These are phyloP conservation scores for Ophiostoma montium DNA, from an alignment of 2,329 filamentous ascomycete species.

Conservation along the genomic window DNA sequence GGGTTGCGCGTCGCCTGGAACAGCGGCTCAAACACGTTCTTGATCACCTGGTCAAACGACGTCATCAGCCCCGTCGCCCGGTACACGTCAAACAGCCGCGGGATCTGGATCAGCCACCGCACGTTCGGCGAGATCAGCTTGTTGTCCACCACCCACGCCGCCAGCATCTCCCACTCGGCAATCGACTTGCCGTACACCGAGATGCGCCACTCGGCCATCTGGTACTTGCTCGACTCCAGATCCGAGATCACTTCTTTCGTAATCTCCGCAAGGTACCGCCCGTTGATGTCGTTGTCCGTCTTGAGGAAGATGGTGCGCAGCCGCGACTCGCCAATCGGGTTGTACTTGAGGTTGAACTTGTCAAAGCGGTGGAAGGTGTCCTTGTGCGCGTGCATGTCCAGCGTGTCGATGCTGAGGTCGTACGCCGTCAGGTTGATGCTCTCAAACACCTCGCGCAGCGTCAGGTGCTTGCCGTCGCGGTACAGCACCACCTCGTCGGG, in stretches of 20 bases:
- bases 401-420: slow-evolving; percentile 91
- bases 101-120: slow-evolving; percentile 91
- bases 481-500: slow-evolving; percentile 88
- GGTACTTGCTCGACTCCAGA: slow-evolving; percentile 96
- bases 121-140: slow-evolving; percentile 97
- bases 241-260: slow-evolving; percentile 97
- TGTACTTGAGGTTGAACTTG: slow-evolving; percentile 99
- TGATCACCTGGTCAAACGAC: slow-evolving; percentile 78
- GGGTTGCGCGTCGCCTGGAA: slow-evolving; percentile 91
- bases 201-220: slow-evolving; percentile 99
- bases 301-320: slow-evolving; percentile 97
- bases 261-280: slow-evolving; percentile 90
- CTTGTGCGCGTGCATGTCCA: slow-evolving; percentile 97
- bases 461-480: slow-evolving; percentile 83
- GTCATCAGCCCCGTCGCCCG: slow-evolving; percentile 78
- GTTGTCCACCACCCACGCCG: slow-evolving; percentile 94
- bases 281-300: slow-evolving; percentile 95
- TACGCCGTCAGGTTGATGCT: slow-evolving; percentile 97
- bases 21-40: slow-evolving; percentile 82
- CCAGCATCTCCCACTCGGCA: slow-evolving; percentile 95
- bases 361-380: slow-evolving; percentile 98
- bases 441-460: slow-evolving; percentile 84
- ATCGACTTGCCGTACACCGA: slow-evolving; percentile 88
- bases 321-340: slow-evolving; percentile 89
- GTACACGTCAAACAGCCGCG: slow-evolving; percentile 89